Conservation (phyloP, 202 grass and related monocot genomes). For the Saccharum hybrid region DNA sequence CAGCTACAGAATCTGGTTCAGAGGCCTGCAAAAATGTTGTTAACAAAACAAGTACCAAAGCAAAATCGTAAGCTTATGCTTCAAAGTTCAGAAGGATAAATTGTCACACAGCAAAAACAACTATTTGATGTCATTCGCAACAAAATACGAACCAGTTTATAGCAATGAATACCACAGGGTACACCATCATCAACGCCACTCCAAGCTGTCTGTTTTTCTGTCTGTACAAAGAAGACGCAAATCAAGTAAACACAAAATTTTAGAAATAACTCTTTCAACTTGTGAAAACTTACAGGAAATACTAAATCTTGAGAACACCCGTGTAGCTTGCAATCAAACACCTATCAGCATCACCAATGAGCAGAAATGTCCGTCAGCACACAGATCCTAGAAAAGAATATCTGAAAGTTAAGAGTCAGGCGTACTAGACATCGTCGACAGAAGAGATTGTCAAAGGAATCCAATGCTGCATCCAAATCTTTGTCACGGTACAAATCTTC, state of each 20-base stretch:
- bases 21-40: constrained; percentile 55
- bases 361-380: constrained; percentile 21
- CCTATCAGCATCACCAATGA: constrained; percentile 55
- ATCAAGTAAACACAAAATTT: constrained; percentile 37
- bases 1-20: constrained; percentile 55
- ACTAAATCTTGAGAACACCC: constrained; percentile 98
- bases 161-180: constrained; percentile 83
- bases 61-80: constrained; percentile 24
- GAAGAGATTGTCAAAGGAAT: constrained; percentile 99
- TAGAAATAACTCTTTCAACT: constrained; percentile 46
- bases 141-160: constrained; percentile 78
- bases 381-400: constrained; percentile 5
- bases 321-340: constrained; percentile 98
- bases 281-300: constrained; percentile 82
- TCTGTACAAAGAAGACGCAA: constrained; percentile 56
- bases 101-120: neutral
- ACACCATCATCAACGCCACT: constrained; percentile 63
- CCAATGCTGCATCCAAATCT: constrained; percentile 90
- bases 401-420: constrained; percentile 23
- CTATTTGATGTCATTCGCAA: constrained; percentile 26
- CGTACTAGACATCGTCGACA: constrained; percentile 90
- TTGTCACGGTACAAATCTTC: constrained; percentile 83
- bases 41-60: constrained; percentile 37
- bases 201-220: constrained; percentile 78
- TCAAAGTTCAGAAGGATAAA: constrained; percentile 47